Evolutionary conservation across 2,329 filamentous ascomycete genomes (phyloP), one percentile per base, ranked within the genome.

Genomic region (Aspergillus aculeatus): DNA sequence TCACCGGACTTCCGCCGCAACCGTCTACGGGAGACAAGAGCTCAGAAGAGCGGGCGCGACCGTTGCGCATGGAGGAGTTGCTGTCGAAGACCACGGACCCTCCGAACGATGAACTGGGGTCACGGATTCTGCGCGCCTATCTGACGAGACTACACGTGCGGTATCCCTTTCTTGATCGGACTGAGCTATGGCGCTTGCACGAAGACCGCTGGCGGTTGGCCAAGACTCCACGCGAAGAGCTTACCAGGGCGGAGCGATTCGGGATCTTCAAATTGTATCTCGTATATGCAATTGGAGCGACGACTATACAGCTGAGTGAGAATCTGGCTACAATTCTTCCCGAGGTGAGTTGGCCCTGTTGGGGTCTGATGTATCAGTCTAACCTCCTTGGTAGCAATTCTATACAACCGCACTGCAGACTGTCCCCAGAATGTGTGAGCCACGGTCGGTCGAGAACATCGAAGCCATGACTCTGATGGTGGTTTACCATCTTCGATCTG

Each of bases 391-490:
- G 38, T 64, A 83, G 75, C 76, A 77, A 57, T 82, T 80, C 59
- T 83, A 83, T 56, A 77, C 80, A 60, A 77, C 77, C 2, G 82
- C 82, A 3, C 67, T 84, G 16, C 78, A 82, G 59, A 77, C 83
- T 62, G 77, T 81, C 19, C 77, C 79, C 11, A 77, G 78, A 5
- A 81, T 81, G 52, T 74, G 78, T 23, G 81, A 82, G 56, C 78
- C 80, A 7, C 74, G 80, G 32, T 81, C 81, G 0, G 74, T 81
- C 0, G 77, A 83, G 23, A 83, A 83, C 48, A 79, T 83, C 16
- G 80, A 83, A 63, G 81, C 81, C 11, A 83, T 83, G 79, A 75
- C 80, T 0, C 71, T 84, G 14, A 68, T 82, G 3, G 80, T 83
- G 3, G 69, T 83, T 3, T 83, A 83, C 62, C 81, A 83, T 64